phyloP scores from a whole-genome alignment of 352 stramenopile genomes.

The Globisporangium spinosum region DNA sequence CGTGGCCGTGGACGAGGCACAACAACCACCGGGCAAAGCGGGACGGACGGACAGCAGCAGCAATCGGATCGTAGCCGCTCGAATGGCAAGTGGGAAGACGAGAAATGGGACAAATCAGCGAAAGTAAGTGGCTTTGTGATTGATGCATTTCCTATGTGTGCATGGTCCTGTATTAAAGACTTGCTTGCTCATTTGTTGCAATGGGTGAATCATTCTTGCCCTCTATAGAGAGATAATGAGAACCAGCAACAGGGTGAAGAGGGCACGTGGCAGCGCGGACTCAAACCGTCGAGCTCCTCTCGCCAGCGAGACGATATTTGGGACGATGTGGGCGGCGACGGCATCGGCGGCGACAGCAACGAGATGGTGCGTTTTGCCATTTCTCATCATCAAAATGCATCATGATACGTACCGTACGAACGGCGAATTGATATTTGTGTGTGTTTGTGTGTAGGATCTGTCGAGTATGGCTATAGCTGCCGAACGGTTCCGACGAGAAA shows the following conservation, averaged over 20 bases:
- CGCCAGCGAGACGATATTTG: constrained; percentile 54
- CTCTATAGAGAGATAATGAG: constrained; percentile 26
- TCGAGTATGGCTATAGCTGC: constrained; percentile 76
- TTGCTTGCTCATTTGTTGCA: background rate
- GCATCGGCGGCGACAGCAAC: constrained; percentile 32
- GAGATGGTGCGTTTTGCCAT: constrained; percentile 46
- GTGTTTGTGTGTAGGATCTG: constrained; percentile 49
- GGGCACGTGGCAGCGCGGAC: constrained; percentile 57
- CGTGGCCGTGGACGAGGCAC: constrained; percentile 66
- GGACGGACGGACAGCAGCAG: constrained; percentile 19
- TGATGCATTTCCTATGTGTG: background rate
- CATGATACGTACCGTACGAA: background rate
- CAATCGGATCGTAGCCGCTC: constrained; percentile 42
- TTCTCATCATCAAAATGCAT: constrained; percentile 6
- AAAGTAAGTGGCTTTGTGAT: constrained; percentile 18
- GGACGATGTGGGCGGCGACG: constrained; percentile 67
- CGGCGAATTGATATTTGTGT: background rate
- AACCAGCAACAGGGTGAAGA: constrained; percentile 31
- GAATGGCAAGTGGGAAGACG: constrained; percentile 47
- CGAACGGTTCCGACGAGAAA: constrained; percentile 82
- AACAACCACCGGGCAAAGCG: constrained; percentile 14
- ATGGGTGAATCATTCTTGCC: background rate
- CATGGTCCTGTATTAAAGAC: background rate
- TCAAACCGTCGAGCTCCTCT: constrained; percentile 28
- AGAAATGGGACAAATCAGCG: constrained; percentile 37